Evolutionary conservation across 2,329 filamentous ascomycete genomes (phyloP).

Genomic region (Venturia nashicola): DNA sequence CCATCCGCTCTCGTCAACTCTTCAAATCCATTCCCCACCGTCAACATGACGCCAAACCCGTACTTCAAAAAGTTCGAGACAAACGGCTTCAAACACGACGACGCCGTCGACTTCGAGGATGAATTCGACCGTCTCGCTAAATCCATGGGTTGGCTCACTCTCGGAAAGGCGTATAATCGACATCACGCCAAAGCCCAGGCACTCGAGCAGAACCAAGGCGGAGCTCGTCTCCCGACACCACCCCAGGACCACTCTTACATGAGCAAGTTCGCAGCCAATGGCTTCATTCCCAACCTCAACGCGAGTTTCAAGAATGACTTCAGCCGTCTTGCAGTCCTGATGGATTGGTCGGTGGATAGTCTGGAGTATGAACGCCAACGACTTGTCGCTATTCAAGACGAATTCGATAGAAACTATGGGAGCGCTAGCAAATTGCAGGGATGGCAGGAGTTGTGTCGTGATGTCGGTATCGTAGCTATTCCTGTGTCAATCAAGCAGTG

Average conservation of each 20-base stretch:
- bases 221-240: background rate
- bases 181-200: background rate
- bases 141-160: background rate
- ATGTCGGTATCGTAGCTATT: slow-evolving; percentile 15
- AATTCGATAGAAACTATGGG: slow-evolving; percentile 16
- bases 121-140: background rate
- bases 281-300: slow-evolving; percentile 11
- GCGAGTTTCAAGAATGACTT: slow-evolving; percentile 13
- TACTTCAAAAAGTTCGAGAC: background rate
- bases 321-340: slow-evolving; percentile 12
- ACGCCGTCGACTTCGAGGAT: background rate
- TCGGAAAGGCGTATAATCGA: background rate
- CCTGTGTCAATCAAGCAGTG: slow-evolving; percentile 17
- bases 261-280: slow-evolving; percentile 5
- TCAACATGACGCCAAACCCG: background rate
- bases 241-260: background rate
- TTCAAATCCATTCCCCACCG: background rate
- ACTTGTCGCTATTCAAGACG: background rate
- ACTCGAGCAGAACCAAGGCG: background rate
- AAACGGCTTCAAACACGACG: background rate
- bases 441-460: slow-evolving; percentile 18
- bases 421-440: slow-evolving; percentile 13
- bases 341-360: slow-evolving; percentile 9
- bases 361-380: background rate
- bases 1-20: too few species aligned